Base-by-base conservation (phyloP, 2,329 filamentous ascomycete species). In the Aspergillus udagawae region DNA sequence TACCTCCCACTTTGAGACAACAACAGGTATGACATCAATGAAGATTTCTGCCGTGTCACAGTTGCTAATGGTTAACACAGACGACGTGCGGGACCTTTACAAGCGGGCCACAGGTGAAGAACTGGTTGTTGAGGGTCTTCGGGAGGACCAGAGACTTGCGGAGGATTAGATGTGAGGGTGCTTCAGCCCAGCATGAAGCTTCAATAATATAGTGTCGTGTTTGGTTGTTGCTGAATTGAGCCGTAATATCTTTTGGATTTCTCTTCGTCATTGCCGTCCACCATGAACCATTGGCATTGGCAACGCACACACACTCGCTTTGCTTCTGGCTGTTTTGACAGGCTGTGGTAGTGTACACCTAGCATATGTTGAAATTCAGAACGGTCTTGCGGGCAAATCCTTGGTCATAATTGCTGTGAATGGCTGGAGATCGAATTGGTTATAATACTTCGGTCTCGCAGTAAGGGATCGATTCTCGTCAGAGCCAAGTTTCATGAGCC, bases 11-110 rank as follows among this genome's bases (percentile, higher is more conserved):
- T 99, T 99, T 71, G 94, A 99, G 85, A 97, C 91, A 38, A 87
- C 85, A 29, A 89, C 86, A 54, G 81, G 83, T 84, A 76, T 70
- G 76, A 6, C 27, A 48, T 9, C 9, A 27, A n/a, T 4, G 12
- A 14, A 45, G 6, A 7, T 14, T 51, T 29, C 4, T 2, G 8
- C 52, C 29, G 48, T 6, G 21, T 38, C 20, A 4, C 2, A 23
- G 45, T 47, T 7, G 56, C 63, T 63, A 63, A 55, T 28, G 4
- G n/a, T 35, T 48, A 53, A 58, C 29, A 83, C 80, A 79, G 94
- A 97, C 74, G 93, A 99, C 76, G 92, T 99, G 72, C 89, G 88
- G 79, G 91, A 97, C 74, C 91, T 99, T 68, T 99, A 96, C 81
- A 83, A 80, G 66, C 87, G 94, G 68, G 89, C 88, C 65, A 86